phyloP scores from a whole-genome alignment of 352 stramenopile genomes.

The Saprolegnia parasitica region DNA sequence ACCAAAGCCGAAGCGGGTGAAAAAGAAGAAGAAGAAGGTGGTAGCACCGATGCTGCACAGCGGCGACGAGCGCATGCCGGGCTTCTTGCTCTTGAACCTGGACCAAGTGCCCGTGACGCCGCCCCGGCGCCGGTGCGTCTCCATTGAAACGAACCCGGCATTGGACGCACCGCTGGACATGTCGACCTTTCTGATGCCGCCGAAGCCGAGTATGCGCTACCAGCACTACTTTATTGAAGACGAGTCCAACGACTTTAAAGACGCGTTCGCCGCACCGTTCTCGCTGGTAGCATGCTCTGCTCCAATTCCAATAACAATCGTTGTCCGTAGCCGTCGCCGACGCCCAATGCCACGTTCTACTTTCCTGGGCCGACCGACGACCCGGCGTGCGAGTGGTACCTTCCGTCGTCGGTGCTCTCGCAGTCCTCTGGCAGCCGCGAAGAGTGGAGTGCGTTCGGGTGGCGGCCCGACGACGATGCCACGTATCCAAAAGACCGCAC shows the following conservation, averaged over 20 bases:
- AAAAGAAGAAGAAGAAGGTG: constrained; percentile 36
- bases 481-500: neutral
- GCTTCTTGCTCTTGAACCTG: constrained; percentile 29
- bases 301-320: constrained; percentile 40
- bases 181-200: neutral
- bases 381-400: constrained; percentile 50
- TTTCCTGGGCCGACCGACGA: constrained; percentile 24
- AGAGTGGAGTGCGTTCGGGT: neutral
- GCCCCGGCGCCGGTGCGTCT: constrained; percentile 39
- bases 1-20: constrained; percentile 27
- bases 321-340: constrained; percentile 34
- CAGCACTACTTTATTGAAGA: neutral
- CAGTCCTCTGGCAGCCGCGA: constrained; percentile 47
- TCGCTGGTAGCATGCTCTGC: constrained; percentile 41
- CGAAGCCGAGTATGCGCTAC: neutral
- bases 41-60: constrained; percentile 9
- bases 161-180: neutral
- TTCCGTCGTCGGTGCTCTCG: constrained; percentile 69
- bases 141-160: constrained; percentile 33
- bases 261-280: constrained; percentile 33
- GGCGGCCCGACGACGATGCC: neutral
- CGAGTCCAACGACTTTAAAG: neutral
- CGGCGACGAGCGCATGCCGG: constrained; percentile 29
- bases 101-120: constrained; percentile 31
- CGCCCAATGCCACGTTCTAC: constrained; percentile 38